Conservation (phyloP, 2,329 filamentous ascomycete species). For the Alternaria sp. region DNA sequence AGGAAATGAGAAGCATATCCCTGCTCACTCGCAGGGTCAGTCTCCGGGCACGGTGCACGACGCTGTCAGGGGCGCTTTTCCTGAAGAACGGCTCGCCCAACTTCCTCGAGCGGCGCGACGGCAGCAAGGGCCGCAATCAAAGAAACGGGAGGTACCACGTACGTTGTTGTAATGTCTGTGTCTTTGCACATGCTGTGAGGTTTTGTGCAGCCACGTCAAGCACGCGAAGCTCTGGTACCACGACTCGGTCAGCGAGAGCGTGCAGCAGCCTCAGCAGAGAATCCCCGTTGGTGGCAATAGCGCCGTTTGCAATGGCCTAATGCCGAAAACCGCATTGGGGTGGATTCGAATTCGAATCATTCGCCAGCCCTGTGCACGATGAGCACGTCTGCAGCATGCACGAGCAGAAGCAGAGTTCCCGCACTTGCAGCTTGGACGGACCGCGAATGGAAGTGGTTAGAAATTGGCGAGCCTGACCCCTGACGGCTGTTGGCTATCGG, state of each 20-base stretch:
- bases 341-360: conserved; percentile 39
- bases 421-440: conserved; percentile 30
- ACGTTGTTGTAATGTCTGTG: conserved; percentile 4
- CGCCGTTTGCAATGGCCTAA: conserved; percentile 25
- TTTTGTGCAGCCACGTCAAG: conserved; percentile 12
- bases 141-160: conserved; percentile 12
- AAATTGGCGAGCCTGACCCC: conserved; percentile 24
- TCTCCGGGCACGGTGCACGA: conserved; percentile 41
- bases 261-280: conserved; percentile 20
- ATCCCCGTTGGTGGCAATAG: conserved; percentile 38
- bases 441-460: conserved; percentile 32
- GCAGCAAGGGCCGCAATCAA: conserved; percentile 23
- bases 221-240: conserved; percentile 29
- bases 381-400: conserved; percentile 39
- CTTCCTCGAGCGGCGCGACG: conserved; percentile 16
- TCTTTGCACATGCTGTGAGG: conserved; percentile 6
- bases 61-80: conserved; percentile 39
- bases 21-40: conserved; percentile 44
- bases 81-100: conserved; percentile 25
- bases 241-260: conserved; percentile 35
- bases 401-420: conserved; percentile 41
- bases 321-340: conserved; percentile 36
- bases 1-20: conserved; percentile 46
- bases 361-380: conserved; percentile 39
- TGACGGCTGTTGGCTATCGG: conserved; percentile 22